Percentiles rank a stretch among this genome's conserved stretches.
Evolutionary conservation across 108 stramenopile genomes (phyloP).

Genomic region (Nitzschia sp.): DNA sequence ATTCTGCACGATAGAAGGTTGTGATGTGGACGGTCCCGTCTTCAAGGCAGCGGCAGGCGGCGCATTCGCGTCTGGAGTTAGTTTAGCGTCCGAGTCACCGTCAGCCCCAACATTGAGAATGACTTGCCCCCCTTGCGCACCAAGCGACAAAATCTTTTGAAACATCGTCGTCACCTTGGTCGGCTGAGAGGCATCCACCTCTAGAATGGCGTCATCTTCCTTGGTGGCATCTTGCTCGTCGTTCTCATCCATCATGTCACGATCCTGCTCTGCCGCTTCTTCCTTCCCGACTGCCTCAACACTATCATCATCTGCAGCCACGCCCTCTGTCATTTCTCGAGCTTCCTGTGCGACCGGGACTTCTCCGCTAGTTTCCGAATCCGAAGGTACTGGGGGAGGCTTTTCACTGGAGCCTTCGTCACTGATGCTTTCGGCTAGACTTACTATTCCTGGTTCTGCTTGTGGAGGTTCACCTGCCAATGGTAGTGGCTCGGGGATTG

Average conservation of each 20-base stretch:
- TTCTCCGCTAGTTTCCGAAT: neutral
- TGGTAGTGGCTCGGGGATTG: constrained; percentile 16
- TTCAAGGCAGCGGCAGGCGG: neutral
- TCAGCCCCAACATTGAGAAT: constrained; percentile 9
- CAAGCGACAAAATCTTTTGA: constrained; percentile 39
- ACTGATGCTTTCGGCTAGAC: neutral
- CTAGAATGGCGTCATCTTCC: neutral
- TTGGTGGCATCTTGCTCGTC: constrained; percentile 7
- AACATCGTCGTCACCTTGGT: constrained; percentile 29
- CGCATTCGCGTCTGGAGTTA: neutral
- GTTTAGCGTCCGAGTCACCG: neutral
- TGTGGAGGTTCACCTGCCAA: neutral
- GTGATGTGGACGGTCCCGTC: neutral
- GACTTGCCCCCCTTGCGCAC: constrained; percentile 7
- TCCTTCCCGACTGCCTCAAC: constrained; percentile 39
- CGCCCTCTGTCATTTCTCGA: neutral
- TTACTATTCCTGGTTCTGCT: no score
- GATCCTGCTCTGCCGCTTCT: constrained; percentile 43
- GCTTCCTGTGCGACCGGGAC: neutral
- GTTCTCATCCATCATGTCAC: constrained; percentile 28
- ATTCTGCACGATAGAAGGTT: constrained; percentile 39
- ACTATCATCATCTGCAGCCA: constrained; percentile 44
- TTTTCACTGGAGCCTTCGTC: neutral
- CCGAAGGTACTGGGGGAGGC: neutral
- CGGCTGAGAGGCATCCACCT: neutral